phyloP scores from a whole-genome alignment of 352 stramenopile genomes.

The Peronospora destructor region DNA sequence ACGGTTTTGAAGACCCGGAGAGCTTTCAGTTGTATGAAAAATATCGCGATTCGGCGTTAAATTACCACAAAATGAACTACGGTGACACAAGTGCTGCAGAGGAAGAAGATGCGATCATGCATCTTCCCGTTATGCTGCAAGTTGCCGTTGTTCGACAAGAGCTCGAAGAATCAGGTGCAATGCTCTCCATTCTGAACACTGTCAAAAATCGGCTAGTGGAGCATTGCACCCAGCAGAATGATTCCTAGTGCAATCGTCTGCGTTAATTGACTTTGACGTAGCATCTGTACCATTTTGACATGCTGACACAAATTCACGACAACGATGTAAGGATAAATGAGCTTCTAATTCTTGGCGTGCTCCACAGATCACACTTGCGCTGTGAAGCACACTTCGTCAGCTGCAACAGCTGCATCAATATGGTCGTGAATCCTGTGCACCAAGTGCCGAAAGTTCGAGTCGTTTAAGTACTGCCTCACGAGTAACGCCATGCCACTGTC shows the following conservation, averaged over 20 bases:
- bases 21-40: constrained; percentile 81
- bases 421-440: constrained; percentile 36
- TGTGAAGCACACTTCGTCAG: constrained; percentile 1
- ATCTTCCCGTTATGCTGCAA: constrained; percentile 84
- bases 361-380: constrained; percentile 2
- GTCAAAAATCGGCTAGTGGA: constrained; percentile 61
- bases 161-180: constrained; percentile 59
- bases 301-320: not conserved
- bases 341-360: not conserved
- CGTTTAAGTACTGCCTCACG: constrained; percentile 26
- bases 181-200: constrained; percentile 68
- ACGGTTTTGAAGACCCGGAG: constrained; percentile 71
- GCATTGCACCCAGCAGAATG: constrained; percentile 49
- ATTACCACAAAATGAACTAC: constrained; percentile 86
- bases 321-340: no score
- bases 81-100: constrained; percentile 62
- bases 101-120: constrained; percentile 87
- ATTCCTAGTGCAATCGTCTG: constrained; percentile 22
- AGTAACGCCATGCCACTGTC: constrained; percentile 20
- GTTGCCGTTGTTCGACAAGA: constrained; percentile 66
- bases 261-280: not conserved
- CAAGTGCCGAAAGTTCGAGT: constrained; percentile 28
- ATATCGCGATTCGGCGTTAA: constrained; percentile 69
- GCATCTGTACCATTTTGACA: not conserved
- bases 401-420: constrained; percentile 19